Evolutionary conservation across 768 basidiomycete genomes (phyloP), one percentile per base, ranked within the genome.

Genomic region (Asterophora parasitica): DNA sequence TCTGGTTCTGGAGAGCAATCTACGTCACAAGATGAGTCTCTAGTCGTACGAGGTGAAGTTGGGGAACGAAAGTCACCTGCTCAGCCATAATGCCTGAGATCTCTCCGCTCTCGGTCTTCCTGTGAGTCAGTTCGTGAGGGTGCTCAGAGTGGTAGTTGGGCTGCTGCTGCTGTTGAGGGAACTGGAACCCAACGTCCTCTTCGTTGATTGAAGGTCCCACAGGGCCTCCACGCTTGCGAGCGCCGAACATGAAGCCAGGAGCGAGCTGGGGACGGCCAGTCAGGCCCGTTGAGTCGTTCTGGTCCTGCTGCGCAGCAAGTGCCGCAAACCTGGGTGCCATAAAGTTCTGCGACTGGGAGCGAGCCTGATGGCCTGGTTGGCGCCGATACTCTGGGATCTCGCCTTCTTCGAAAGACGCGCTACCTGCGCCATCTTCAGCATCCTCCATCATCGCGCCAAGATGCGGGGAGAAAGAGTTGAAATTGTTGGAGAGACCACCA

Each of bases 51-150:
- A 30, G n/a, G 46, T 53, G 16, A 46, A 42, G 32, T 37, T 30
- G 1, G 12, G 30, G 9, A 31, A 33, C 31, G 43, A 48, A n/a
- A 38, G 19, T 27, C 82, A 91, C 92, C 79, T 97, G 95, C 66
- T 97, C 92, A 5, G 92, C 92, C 91, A 97, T 93, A 48, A 94
- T 87, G 19, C 88, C 88, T 28, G 79, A 81, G 47, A 93, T 81
- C 62, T 95, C 92, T 43, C 82, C 84, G 46, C 75, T 78, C 40
- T 87, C 83, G 28, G 72, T 64, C 63, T 83, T 81, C 52, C 83
- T 71, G 55, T 80, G 79, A 42, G 59, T 62, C 28, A 51, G 64
- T 23, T 75, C 74, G n/a, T 63, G 63, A 15, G 56, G 35, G 42
- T 57, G 44, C 1, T 68, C 66, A 26, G 53, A 34, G 27, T 61